Conservation (phyloP, 202 grass and related monocot genomes). For the Schoenoplectus tabernaemontani region DNA sequence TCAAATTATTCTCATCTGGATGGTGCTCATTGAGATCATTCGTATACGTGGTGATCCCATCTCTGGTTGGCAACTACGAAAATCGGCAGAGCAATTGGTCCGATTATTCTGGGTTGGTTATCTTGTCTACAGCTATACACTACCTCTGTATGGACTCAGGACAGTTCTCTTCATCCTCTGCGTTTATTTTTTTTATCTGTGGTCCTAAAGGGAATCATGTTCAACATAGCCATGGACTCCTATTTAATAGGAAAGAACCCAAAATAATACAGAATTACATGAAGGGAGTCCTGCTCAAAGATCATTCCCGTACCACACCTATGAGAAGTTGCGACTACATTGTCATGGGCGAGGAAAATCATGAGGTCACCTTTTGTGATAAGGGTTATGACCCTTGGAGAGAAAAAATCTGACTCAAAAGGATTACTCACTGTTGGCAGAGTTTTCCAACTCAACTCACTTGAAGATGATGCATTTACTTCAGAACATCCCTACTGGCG, state of each 20-base stretch:
- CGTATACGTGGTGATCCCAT: conserved; percentile 9
- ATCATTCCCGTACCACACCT: not conserved
- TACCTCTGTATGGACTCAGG: not conserved
- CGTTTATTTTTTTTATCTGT: not conserved
- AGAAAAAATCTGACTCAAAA: not conserved
- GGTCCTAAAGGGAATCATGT: not conserved
- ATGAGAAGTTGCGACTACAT: conserved; percentile 19
- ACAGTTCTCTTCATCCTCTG: conserved; percentile 23
- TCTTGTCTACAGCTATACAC: conserved; percentile 27
- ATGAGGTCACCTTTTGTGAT: not conserved
- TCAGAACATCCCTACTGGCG: not conserved
- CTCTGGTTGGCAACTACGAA: not conserved
- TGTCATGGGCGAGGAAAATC: conserved; percentile 27
- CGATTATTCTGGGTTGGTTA: conserved; percentile 26
- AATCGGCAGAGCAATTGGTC: conserved; percentile 18
- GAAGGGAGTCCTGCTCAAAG: not conserved
- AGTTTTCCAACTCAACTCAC: conserved; percentile 19
- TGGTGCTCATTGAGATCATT: conserved; percentile 36
- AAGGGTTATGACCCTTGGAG: conserved; percentile 9
- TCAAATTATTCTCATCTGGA: conserved; percentile 37
- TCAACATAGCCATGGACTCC: not conserved
- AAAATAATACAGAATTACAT: conserved; percentile 7
- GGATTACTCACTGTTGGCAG: conserved; percentile 9
- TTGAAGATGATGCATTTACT: not conserved
- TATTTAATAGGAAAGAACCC: conserved; percentile 27